Percentiles rank a stretch among this genome's conserved stretches.
phyloP scores from a whole-genome alignment of 1,139 yeast genomes.

The Saccharomyces pastorianus region DNA sequence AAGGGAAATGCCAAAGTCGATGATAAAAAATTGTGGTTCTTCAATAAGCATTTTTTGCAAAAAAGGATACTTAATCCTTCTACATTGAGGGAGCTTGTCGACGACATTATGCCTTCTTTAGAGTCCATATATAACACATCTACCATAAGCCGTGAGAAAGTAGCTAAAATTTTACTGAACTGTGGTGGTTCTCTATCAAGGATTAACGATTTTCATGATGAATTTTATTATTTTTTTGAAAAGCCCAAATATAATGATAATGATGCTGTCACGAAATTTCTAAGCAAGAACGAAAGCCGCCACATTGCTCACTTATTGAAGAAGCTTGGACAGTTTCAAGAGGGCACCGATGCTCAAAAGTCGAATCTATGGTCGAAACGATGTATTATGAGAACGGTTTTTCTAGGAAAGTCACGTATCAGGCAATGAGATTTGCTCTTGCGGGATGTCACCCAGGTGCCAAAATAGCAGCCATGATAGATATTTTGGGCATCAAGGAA shows the following conservation, averaged over 20 bases:
- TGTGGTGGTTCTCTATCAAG: constrained; percentile 38
- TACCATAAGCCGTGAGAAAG: constrained; percentile 8
- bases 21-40: constrained; percentile 59
- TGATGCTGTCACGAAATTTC: constrained; percentile 18
- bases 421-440: constrained; percentile 59
- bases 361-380: constrained; percentile 13
- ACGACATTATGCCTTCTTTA: constrained; percentile 25
- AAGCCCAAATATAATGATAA: constrained; percentile 32
- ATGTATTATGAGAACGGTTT: constrained; percentile 11
- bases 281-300: constrained; percentile 12
- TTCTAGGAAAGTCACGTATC: constrained; percentile 47
- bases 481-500: constrained; percentile 47
- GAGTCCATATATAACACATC: not conserved
- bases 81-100: constrained; percentile 33
- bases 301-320: constrained; percentile 15
- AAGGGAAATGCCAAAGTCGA: constrained; percentile 92
- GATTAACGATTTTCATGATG: constrained; percentile 40
- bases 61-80: constrained; percentile 34
- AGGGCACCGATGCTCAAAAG: constrained; percentile 19
- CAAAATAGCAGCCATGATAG: constrained; percentile 52
- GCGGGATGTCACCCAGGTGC: constrained; percentile 69
- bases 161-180: constrained; percentile 19
- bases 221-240: constrained; percentile 45
- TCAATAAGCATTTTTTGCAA: constrained; percentile 62
- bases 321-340: constrained; percentile 4